Evolutionary conservation across 139 green algal genomes (phyloP).

Genomic region (Chlorella sorokiniana): DNA sequence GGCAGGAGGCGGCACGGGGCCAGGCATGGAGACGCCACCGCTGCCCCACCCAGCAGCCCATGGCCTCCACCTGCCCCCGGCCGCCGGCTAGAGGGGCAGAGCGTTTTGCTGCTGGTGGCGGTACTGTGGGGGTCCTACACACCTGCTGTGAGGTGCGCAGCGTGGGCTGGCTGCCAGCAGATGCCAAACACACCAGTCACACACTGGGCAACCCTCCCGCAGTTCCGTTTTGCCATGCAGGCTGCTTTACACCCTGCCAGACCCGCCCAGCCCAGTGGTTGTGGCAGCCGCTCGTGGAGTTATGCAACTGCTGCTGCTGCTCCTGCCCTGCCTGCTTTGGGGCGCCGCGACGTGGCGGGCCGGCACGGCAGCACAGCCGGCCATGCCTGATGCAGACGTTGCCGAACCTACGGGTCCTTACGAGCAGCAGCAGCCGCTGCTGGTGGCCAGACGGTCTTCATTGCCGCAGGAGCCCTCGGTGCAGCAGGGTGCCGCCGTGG

Average conservation of each 20-base stretch:
- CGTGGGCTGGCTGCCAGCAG: no score
- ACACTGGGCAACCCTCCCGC: no score
- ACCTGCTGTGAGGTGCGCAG: slow-evolving; percentile 7
- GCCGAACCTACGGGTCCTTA: neutral
- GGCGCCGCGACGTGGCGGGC: neutral
- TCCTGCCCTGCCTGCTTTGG: neutral
- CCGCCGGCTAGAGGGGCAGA: neutral
- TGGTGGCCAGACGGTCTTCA: neutral
- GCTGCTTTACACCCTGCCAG: neutral
- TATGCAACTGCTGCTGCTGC: slow-evolving; percentile 14
- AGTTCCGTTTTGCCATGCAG: neutral
- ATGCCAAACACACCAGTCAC: no score
- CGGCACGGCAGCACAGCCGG: neutral
- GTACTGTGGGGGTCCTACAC: slow-evolving; percentile 31
- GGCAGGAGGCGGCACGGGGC: no score
- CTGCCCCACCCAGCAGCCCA: neutral
- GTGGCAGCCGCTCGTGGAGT: slow-evolving; percentile 21
- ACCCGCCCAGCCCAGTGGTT: slow-evolving; percentile 10
- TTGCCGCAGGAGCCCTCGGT: neutral
- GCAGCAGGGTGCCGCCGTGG: neutral
- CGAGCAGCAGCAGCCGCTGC: neutral
- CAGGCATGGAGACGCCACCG: no score
- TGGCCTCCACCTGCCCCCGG: neutral
- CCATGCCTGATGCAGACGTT: neutral
- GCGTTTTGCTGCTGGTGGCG: neutral